These are phyloP conservation scores for Mortierella sp. DNA, from an alignment of 371 early-diverging fungal species.

Conservation along the genomic window DNA sequence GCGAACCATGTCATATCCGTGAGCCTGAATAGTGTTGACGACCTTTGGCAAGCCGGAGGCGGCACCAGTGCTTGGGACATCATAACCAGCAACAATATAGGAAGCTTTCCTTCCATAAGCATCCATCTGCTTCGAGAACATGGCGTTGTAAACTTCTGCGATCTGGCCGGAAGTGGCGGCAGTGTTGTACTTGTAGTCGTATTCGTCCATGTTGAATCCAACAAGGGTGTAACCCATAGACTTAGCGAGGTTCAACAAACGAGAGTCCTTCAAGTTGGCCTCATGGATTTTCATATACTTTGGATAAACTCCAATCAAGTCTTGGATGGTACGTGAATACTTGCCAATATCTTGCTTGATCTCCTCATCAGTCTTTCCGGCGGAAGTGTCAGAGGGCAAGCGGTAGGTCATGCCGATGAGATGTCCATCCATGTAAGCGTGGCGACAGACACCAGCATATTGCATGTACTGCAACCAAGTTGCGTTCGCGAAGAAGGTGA, in stretches of 20 bases:
- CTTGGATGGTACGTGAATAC: slow-evolving; percentile 53
- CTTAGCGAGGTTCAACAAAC: slow-evolving; percentile 59
- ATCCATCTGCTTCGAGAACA: slow-evolving; percentile 64
- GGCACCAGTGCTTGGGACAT: slow-evolving; percentile 69
- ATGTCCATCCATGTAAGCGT: slow-evolving; percentile 66
- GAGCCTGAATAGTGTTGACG: slow-evolving; percentile 61
- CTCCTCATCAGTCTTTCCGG: slow-evolving; percentile 58
- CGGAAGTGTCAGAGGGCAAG: slow-evolving; percentile 59
- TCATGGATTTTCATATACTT: slow-evolving; percentile 71
- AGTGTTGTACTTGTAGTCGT: slow-evolving; percentile 63
- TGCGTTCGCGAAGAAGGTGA: slow-evolving; percentile 71
- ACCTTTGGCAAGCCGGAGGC: slow-evolving; percentile 61
- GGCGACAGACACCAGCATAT: slow-evolving; percentile 65
- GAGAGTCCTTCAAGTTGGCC: slow-evolving; percentile 59
- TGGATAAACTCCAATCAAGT: slow-evolving; percentile 52
- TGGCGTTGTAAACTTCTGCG: slow-evolving; percentile 58
- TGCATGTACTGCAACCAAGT: slow-evolving; percentile 64
- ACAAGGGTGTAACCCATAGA: slow-evolving; percentile 66
- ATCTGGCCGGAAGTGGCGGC: slow-evolving; percentile 58
- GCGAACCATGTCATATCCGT: slow-evolving; percentile 71
- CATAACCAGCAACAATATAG: slow-evolving; percentile 67
- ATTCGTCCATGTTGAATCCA: slow-evolving; percentile 67
- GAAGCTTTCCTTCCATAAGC: slow-evolving; percentile 69
- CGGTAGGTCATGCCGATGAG: slow-evolving; percentile 73
- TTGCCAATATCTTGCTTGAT: slow-evolving; percentile 61